Base-by-base conservation (phyloP, 1,139 yeast species). In the Protomyces gravidus region DNA sequence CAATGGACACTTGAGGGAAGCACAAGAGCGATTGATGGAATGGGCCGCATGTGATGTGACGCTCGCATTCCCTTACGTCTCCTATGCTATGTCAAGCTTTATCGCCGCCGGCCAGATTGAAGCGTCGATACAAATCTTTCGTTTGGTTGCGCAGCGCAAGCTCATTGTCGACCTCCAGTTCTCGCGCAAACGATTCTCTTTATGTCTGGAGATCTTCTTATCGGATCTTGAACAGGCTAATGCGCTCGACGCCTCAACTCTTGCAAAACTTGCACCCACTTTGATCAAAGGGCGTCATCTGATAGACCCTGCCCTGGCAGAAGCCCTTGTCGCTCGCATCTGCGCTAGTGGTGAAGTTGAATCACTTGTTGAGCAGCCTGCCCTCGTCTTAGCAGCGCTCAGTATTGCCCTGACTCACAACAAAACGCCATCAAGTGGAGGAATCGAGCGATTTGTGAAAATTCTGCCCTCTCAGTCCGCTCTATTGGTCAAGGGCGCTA, bases 61-160 rank as follows among this genome's bases (percentile, higher is more conserved):
- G 28, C 45, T 53, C 33, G 32, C 46, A 5, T 13, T 53, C 7
- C 21, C 36, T 11, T 46, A 46, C 17, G 13, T 53, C 26, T 53
- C 58, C 11, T 40, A 32, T 19, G 36, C 48, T 17, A 23, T 46
- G 9, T 23, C 58, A 15, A 32, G 27, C 13, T 25, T 33, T 5
- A 17, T 53, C 25, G 47, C 36, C 4, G 58, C 58, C 17, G 58
- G 58, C 3, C 50, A 50, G 17, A 2, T 15, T n/a, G 30, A 46
- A n/a, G 51, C 15, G 7, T 45, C 46, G 7, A n/a, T 45, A 19
- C 33, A 26, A 13, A 19, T 53, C 19, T 32, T 36, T 9, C 19
- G 17, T 15, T 23, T 36, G 11, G 11, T 36, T 36, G 19, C 42
- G 11, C n/a, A 6, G 21, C 42, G 42, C 42, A 36, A 36, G 42